Conservation (phyloP, 768 basidiomycete species). For the Saitozyma podzolica region DNA sequence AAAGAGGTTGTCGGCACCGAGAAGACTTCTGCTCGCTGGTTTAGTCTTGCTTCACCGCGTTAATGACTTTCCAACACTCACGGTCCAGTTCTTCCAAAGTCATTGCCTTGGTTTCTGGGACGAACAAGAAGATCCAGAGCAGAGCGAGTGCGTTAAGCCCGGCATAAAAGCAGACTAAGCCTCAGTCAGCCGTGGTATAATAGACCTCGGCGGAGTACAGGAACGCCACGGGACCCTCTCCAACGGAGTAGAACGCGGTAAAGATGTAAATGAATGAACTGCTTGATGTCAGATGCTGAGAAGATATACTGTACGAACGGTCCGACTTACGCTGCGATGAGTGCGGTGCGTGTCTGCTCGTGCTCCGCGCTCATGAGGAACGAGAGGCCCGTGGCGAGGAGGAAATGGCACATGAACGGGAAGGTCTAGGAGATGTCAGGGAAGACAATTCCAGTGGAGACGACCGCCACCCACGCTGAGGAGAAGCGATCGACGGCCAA, state of each 20-base stretch:
- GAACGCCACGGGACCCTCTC: conserved; percentile 82
- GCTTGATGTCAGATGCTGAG: conserved; percentile 46
- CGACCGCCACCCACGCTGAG: conserved; percentile 18
- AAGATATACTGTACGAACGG: background rate
- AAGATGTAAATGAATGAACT: conserved; percentile 49
- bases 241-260: conserved; percentile 42
- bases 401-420: conserved; percentile 75
- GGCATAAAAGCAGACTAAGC: conserved; percentile 41
- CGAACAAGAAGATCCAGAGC: conserved; percentile 33
- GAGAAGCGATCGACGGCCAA: conserved; percentile 32
- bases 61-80: conserved; percentile 5
- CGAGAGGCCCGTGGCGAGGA: conserved; percentile 73
- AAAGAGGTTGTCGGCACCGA: conserved; percentile 35
- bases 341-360: conserved; percentile 19
- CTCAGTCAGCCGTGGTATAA: conserved; percentile 58
- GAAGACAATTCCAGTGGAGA: background rate
- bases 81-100: conserved; percentile 38
- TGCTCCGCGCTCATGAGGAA: conserved; percentile 51
- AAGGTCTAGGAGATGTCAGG: conserved; percentile 54
- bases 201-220: conserved; percentile 86
- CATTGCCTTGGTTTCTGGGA: conserved; percentile 26
- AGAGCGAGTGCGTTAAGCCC: conserved; percentile 47
- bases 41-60: background rate
- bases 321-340: conserved; percentile 25
- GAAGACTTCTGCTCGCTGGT: conserved; percentile 30